Conservation (phyloP, 2,329 filamentous ascomycete genomes). For the Aspergillus sp. region DNA sequence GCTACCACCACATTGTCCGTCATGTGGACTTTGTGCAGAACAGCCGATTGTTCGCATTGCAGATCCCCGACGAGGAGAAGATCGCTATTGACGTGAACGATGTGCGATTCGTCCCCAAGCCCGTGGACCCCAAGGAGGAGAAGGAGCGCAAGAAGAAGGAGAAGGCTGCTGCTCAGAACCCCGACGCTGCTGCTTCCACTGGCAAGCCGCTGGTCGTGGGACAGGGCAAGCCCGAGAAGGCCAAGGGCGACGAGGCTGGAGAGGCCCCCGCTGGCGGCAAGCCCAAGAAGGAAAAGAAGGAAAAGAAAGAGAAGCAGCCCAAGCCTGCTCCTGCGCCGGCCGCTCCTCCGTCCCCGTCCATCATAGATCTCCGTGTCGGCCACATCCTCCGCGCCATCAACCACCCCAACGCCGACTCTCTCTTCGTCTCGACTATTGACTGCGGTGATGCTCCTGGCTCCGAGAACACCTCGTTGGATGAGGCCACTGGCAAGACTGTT, state of each 20-base stretch:
- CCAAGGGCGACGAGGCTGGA: conserved; percentile 35
- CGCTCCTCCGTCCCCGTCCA: conserved; percentile 71
- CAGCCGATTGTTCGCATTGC: conserved; percentile 64
- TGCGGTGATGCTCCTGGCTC: conserved; percentile 82
- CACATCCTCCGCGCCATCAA: conserved; percentile 95
- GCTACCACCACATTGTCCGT: conserved; percentile 85
- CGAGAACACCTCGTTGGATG: conserved; percentile 71
- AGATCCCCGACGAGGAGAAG: conserved; percentile 68
- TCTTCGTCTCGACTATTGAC: conserved; percentile 92
- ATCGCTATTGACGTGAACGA: conserved; percentile 72
- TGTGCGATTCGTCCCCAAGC: conserved; percentile 81
- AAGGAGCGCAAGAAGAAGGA: conserved; percentile 97
- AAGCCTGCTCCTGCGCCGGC: conserved; percentile 67
- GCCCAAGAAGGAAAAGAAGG: conserved; percentile 65
- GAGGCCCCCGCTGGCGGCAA: conserved; percentile 22
- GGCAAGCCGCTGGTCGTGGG: conserved; percentile 18
- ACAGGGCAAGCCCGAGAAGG: conserved; percentile 51
- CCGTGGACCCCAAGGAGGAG: conserved; percentile 86
- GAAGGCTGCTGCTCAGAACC: conserved; percentile 54
- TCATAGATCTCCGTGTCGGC: conserved; percentile 93
- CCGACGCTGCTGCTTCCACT: conserved; percentile 6
- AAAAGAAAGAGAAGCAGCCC: conserved; percentile 85
- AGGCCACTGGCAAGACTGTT: conserved; percentile 86
- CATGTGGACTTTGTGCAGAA: conserved; percentile 95
- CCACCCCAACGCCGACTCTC: conserved; percentile 93